These are phyloP conservation scores for Alternaria solani DNA, from an alignment of 2,329 filamentous ascomycete species.

Conservation along the genomic window DNA sequence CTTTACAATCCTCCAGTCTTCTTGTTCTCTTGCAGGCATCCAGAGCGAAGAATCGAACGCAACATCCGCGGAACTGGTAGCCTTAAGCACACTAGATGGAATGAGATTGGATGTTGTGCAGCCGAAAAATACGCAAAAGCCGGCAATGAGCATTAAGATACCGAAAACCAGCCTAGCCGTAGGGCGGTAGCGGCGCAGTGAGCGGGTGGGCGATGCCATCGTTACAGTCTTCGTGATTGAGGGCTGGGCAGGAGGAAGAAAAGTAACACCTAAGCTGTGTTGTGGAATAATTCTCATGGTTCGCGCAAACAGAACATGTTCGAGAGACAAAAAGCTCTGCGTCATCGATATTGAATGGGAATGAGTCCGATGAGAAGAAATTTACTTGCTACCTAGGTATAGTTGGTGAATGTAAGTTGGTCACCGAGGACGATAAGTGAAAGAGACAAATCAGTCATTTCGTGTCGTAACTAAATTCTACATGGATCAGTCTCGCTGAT, in stretches of 20 bases:
- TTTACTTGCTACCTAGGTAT: not conserved
- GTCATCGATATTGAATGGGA: not conserved
- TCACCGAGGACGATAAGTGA: not conserved
- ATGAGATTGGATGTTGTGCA: not conserved
- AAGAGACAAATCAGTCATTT: slow-evolving; percentile 5
- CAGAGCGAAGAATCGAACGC: not conserved
- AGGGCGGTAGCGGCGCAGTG: not conserved
- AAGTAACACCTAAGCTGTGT: not conserved
- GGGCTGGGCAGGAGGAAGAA: not conserved
- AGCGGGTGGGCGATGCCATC: not conserved
- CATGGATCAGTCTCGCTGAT: slow-evolving; percentile 31
- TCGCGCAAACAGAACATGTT: not conserved
- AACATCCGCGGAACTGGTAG: not conserved
- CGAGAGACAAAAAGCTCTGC: not conserved
- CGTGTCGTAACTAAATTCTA: slow-evolving; percentile 10
- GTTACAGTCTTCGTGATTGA: not conserved
- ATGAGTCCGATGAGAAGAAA: not conserved
- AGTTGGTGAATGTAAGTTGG: not conserved
- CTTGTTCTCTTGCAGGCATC: not conserved
- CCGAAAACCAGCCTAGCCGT: not conserved
- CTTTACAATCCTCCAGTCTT: not conserved
- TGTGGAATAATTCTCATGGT: not conserved
- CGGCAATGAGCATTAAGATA: not conserved
- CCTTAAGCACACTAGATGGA: not conserved
- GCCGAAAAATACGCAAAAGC: not conserved